Conservation (phyloP, 2,329 filamentous ascomycete species). For the Trichoderma brevicompactum region DNA sequence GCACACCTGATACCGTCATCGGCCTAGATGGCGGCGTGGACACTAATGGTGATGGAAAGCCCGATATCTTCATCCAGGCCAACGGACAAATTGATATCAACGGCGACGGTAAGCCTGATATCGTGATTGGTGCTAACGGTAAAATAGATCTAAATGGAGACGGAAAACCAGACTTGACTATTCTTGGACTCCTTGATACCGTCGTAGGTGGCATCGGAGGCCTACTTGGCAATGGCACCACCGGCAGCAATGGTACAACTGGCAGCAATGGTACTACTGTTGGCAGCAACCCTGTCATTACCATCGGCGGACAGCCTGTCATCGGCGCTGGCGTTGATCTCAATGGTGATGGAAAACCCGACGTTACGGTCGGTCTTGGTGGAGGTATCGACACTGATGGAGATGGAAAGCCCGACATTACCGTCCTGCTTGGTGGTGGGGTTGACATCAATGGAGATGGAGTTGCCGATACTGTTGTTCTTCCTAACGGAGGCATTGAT, state of each 20-base stretch:
- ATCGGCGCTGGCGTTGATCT: background rate
- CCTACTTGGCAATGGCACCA: background rate
- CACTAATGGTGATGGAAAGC: no score
- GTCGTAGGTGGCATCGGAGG: background rate
- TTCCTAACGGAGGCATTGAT: constrained; percentile 8
- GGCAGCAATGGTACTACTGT: background rate
- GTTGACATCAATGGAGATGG: constrained; percentile 1
- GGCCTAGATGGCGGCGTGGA: background rate
- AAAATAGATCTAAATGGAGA: background rate
- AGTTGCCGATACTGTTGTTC: background rate
- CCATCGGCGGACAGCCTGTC: background rate
- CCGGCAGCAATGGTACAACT: background rate
- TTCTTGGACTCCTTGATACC: background rate
- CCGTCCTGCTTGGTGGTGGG: constrained; percentile 5
- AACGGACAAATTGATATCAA: constrained; percentile 1
- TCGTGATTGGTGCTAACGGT: background rate
- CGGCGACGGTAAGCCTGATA: background rate
- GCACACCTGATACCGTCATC: background rate
- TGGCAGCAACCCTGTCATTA: background rate
- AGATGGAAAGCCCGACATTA: constrained; percentile 16
- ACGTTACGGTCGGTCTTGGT: background rate
- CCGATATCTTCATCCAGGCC: background rate
- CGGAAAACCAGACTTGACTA: background rate
- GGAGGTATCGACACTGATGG: constrained; percentile 1
- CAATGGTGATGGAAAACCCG: constrained; percentile 5